These are phyloP conservation scores for Aspergillus ochraceoroseus DNA, from an alignment of 2,329 filamentous ascomycete genomes.

Conservation along the genomic window DNA sequence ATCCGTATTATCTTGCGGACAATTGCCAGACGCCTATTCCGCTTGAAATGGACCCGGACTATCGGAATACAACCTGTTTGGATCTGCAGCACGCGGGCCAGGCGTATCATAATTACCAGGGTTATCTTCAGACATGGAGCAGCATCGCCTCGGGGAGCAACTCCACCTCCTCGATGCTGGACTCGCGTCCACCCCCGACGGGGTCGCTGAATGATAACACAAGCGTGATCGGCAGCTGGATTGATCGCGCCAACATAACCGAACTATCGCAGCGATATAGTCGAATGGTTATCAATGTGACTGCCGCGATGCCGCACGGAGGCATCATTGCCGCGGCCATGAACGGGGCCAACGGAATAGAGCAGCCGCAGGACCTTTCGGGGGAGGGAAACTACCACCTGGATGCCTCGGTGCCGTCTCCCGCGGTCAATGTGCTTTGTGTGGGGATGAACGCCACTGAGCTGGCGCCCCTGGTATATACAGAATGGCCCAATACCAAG, in stretches of 20 bases:
- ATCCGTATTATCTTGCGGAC: conserved; percentile 51
- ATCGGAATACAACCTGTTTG: conserved; percentile 56
- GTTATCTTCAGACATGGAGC: conserved; percentile 57
- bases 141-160: conserved; percentile 41
- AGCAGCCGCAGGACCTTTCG: conserved; percentile 61
- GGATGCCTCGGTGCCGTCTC: conserved; percentile 64
- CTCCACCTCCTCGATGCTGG: conserved; percentile 37
- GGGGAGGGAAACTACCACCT: conserved; percentile 67
- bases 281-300: conserved; percentile 68
- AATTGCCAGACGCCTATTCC: conserved; percentile 61
- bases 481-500: conserved; percentile 50
- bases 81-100: conserved; percentile 66
- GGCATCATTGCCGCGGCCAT: conserved; percentile 62
- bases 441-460: conserved; percentile 59
- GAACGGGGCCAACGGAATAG: conserved; percentile 58
- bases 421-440: conserved; percentile 67
- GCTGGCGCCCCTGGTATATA: conserved; percentile 61
- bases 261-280: conserved; percentile 47
- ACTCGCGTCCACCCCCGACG: conserved; percentile 54
- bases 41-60: conserved; percentile 35
- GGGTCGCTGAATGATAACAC: conserved; percentile 67
- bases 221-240: conserved; percentile 65
- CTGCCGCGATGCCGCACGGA: conserved; percentile 70
- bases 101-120: conserved; percentile 62
- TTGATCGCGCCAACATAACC: conserved; percentile 55